phyloP scores from a whole-genome alignment of 2,329 filamentous ascomycete genomes.

The Ilyonectria mors-panacis region DNA sequence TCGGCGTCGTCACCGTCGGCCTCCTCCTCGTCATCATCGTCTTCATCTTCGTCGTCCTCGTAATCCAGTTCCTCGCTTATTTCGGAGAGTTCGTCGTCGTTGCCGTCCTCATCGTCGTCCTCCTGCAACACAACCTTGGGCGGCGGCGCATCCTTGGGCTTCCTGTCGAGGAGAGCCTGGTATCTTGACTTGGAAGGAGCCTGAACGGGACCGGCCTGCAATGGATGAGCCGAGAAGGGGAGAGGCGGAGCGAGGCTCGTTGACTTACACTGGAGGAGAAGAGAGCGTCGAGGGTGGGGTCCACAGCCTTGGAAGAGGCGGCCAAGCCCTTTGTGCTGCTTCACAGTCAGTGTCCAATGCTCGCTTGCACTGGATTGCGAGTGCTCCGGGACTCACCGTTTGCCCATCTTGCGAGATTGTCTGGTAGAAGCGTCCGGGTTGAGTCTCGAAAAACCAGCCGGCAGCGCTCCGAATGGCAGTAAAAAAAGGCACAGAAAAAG shows the following conservation, averaged over 20 bases:
- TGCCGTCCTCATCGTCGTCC: constrained; percentile 51
- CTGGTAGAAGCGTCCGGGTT: constrained; percentile 9
- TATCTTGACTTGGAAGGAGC: constrained; percentile 63
- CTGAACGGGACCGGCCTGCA: constrained; percentile 67
- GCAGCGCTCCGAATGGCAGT: constrained; percentile 32
- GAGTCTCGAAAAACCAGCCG: constrained; percentile 25
- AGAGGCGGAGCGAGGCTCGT: constrained; percentile 24
- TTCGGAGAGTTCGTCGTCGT: constrained; percentile 54
- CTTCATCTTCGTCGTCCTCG: constrained; percentile 49
- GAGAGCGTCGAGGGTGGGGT: constrained; percentile 78
- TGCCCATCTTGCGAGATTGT: constrained; percentile 43
- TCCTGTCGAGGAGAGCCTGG: constrained; percentile 54
- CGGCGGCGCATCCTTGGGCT: constrained; percentile 48
- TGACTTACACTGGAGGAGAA: constrained; percentile 80
- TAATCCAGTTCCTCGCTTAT: constrained; percentile 54
- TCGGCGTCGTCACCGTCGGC: constrained; percentile 44
- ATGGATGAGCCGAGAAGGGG: constrained; percentile 33
- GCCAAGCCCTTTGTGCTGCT: constrained; percentile 58
- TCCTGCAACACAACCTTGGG: constrained; percentile 49
- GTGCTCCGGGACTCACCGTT: constrained; percentile 36
- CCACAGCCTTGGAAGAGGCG: constrained; percentile 70
- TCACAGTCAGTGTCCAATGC: constrained; percentile 37
- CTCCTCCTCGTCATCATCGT: constrained; percentile 43
- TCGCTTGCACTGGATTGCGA: constrained; percentile 20
- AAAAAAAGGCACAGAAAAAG: constrained; percentile 48